Base-by-base conservation (phyloP, 805 yeast genomes). In the Candida corydali region DNA sequence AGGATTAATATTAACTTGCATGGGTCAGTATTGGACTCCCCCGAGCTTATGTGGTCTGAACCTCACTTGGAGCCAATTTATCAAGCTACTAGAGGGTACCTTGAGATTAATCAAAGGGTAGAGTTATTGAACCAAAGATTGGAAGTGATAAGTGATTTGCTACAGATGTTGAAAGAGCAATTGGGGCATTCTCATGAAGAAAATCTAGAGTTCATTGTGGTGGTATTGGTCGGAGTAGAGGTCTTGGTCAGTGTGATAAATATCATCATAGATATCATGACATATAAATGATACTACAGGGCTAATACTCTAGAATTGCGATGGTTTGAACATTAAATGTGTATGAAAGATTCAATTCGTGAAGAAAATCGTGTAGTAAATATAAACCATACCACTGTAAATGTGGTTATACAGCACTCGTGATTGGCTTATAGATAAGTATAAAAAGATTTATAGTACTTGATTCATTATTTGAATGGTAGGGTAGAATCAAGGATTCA, bases 31-130 rank as follows among this genome's bases (percentile, higher is more conserved):
- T 68, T 93, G 43, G 98, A 93, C 57, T 86, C 96, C 1, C 98
- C 98, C 1, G 98, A 93, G 59, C 76, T 93, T 40, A 88, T 93
- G 96, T 93, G 98, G 98, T 80, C 97, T 0, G 98, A 93, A 57
- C 98, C 98, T 2, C 96, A 89, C 53, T 69, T 93, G 43, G 98
- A 93, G 56, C 98, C 98, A 1, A 88, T 91, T 36, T 93, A 93
- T 61, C 97, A 89, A 59, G 97, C 98, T 0, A 88, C 95, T 2
- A 77, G 98, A 57, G 96, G 97, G 1, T 91, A 91, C 59, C 61
- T 93, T 43, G 98, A 93, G 54, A 93, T 93, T 49, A 89, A 89
- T 55, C 98, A 91, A 61, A 69, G 98, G 32, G 98, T 91, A 0
- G 82, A 88, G 17, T 65, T 93, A 39, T 65, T 93, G 37, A 93